A percentile compares a stretch with the other conserved stretches of the same genome.
Conservation (phyloP, 2,329 filamentous ascomycete species). For the Colletotrichum abscissum region DNA sequence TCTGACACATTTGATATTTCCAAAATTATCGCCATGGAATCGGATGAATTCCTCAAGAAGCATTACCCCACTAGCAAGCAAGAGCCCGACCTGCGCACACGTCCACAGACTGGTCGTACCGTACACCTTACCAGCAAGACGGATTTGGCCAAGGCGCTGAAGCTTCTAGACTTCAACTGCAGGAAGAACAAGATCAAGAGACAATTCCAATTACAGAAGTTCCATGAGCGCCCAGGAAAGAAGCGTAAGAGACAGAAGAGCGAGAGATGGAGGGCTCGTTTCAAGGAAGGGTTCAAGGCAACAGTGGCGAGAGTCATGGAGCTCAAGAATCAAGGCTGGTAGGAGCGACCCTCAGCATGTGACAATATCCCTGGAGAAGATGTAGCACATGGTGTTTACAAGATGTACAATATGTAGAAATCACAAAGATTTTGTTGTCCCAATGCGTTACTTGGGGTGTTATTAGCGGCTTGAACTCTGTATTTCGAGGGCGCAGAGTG, state of each 20-base stretch:
- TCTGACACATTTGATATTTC: conserved; percentile 45
- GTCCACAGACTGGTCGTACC: conserved; percentile 57
- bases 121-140: conserved; percentile 53
- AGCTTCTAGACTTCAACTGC: conserved; percentile 52
- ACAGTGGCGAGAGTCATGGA: conserved; percentile 74
- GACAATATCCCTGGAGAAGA: background rate
- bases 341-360: conserved; percentile 20
- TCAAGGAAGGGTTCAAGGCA: conserved; percentile 75
- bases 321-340: conserved; percentile 85
- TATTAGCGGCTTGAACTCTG: background rate
- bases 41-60: conserved; percentile 39
- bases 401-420: conserved; percentile 31
- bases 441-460: conserved; percentile 5
- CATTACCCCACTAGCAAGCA: conserved; percentile 28
- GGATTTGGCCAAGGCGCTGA: conserved; percentile 58
- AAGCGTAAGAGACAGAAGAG: conserved; percentile 81
- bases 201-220: conserved; percentile 70
- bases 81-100: conserved; percentile 48
- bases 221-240: conserved; percentile 79
- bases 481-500: background rate
- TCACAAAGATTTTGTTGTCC: background rate
- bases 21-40: conserved; percentile 47
- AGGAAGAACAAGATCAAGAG: conserved; percentile 66
- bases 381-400: background rate
- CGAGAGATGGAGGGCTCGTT: conserved; percentile 76